These are phyloP conservation scores for Cucurbitaria berberidis DNA, from an alignment of 2,329 filamentous ascomycete genomes.

Conservation along the genomic window DNA sequence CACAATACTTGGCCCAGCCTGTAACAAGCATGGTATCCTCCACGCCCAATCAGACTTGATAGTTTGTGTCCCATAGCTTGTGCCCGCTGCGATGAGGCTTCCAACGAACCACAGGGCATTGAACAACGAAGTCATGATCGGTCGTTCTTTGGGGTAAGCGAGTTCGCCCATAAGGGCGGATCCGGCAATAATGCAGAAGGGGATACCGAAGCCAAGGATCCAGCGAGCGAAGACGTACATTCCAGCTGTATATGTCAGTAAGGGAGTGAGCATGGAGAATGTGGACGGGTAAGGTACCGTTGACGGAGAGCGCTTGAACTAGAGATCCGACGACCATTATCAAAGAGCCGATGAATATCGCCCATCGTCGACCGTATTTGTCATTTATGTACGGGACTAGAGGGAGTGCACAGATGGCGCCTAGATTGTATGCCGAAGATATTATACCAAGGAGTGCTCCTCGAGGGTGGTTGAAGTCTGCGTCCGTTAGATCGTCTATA, in stretches of 20 bases:
- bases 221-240: slow-evolving; percentile 67
- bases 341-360: slow-evolving; percentile 51
- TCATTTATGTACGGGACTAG: slow-evolving; percentile 49
- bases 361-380: slow-evolving; percentile 49
- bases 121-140: slow-evolving; percentile 68
- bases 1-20: slow-evolving; percentile 65
- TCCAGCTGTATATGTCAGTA: slow-evolving; percentile 20
- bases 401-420: slow-evolving; percentile 46
- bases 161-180: slow-evolving; percentile 70
- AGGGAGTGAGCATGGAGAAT: background rate
- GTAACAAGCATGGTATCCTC: slow-evolving; percentile 69
- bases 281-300: slow-evolving; percentile 11
- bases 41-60: slow-evolving; percentile 69
- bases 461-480: slow-evolving; percentile 40
- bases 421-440: slow-evolving; percentile 53
- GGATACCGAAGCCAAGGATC: slow-evolving; percentile 70
- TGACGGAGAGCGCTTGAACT: slow-evolving; percentile 32
- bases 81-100: slow-evolving; percentile 61
- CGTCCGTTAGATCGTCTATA: background rate
- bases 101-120: slow-evolving; percentile 71
- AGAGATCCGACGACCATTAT: slow-evolving; percentile 53
- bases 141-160: slow-evolving; percentile 70
- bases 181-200: slow-evolving; percentile 67
- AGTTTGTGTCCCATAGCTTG: slow-evolving; percentile 67
- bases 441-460: slow-evolving; percentile 51